Evolutionary conservation across 2,329 filamentous ascomycete species (phyloP).

Genomic region (Zymoseptoria passerinii): DNA sequence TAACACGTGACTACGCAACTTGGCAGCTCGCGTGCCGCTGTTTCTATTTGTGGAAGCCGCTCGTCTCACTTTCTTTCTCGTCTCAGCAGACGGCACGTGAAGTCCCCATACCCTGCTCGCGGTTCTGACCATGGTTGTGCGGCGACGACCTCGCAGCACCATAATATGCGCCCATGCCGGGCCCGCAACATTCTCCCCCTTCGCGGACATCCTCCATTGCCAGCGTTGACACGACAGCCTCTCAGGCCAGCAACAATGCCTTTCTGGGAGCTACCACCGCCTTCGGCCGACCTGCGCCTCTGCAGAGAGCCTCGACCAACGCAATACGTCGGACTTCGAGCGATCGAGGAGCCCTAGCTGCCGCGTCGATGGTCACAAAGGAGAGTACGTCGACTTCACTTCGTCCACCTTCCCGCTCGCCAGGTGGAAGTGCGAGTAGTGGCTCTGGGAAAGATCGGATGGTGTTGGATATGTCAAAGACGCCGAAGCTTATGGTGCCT

Average conservation of each 20-base stretch:
- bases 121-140: not conserved
- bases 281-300: constrained; percentile 36
- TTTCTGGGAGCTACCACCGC: constrained; percentile 42
- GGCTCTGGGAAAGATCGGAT: constrained; percentile 3
- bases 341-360: not conserved
- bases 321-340: constrained; percentile 12
- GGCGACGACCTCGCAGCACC: not conserved
- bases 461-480: constrained; percentile 2
- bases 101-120: not conserved
- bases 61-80: not conserved
- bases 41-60: not conserved
- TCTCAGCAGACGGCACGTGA: not conserved
- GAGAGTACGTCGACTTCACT: constrained; percentile 1
- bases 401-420: constrained; percentile 10
- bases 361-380: not conserved
- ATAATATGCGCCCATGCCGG: constrained; percentile 18
- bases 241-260: constrained; percentile 33
- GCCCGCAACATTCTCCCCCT: constrained; percentile 6
- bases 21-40: not conserved
- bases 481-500: constrained; percentile 6
- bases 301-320: constrained; percentile 6
- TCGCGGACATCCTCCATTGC: constrained; percentile 20
- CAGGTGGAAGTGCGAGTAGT: constrained; percentile 2
- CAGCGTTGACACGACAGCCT: constrained; percentile 14
- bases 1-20: not conserved